Percentiles rank a stretch among this genome's conserved stretches.
phyloP scores from a whole-genome alignment of 805 yeast genomes.

The Candida jianshihensis region DNA sequence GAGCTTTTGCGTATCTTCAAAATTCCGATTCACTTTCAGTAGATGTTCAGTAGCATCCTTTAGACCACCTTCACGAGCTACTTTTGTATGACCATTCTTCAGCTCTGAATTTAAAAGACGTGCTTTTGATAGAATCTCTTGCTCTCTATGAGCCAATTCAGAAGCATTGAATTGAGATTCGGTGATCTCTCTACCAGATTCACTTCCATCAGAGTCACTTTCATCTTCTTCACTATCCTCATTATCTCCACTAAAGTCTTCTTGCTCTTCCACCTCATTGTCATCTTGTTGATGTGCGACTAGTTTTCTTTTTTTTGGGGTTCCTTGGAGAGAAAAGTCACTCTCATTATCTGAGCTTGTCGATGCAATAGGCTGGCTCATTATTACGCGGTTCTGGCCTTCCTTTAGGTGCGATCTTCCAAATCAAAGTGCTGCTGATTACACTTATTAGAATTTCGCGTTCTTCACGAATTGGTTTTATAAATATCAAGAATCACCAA shows the following conservation, averaged over 20 bases:
- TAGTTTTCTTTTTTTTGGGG: too few species aligned
- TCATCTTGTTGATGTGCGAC: constrained; percentile 5
- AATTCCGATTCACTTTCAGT: constrained; percentile 39
- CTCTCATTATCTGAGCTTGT: too few species aligned
- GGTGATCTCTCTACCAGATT: neutral
- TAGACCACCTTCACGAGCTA: constrained; percentile 54
- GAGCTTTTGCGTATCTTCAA: constrained; percentile 33
- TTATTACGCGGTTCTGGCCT: too few species aligned
- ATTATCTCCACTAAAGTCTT: constrained; percentile 8
- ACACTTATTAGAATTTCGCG: too few species aligned
- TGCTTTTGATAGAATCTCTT: constrained; percentile 25
- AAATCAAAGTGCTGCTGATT: too few species aligned
- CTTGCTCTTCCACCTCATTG: constrained; percentile 8
- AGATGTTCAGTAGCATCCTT: constrained; percentile 38
- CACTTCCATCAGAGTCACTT: constrained; percentile 1
- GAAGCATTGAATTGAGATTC: neutral
- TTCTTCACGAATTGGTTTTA: too few species aligned
- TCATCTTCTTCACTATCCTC: constrained; percentile 7
- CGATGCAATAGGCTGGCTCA: too few species aligned
- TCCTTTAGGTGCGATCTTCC: too few species aligned
- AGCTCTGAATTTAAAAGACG: constrained; percentile 24
- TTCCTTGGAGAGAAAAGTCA: too few species aligned
- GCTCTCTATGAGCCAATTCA: constrained; percentile 15
- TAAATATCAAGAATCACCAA: too few species aligned
- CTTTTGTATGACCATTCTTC: constrained; percentile 37